Conservation (phyloP, 257 asterid genomes). For the Paraleonurus japonicus region DNA sequence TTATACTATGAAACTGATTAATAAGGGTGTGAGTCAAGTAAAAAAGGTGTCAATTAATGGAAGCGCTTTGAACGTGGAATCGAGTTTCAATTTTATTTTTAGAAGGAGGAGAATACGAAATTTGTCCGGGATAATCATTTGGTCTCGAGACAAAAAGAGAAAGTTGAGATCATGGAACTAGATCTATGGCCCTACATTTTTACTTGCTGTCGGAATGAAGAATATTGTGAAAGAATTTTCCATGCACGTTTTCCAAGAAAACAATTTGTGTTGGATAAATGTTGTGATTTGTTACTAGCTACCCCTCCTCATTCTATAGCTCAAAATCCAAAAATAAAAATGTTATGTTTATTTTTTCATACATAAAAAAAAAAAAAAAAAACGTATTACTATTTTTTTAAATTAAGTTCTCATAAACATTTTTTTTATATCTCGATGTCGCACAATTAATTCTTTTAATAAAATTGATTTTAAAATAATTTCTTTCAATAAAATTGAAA, state of each 20-base stretch:
- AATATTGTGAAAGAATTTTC: not conserved
- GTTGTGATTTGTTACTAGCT: not conserved
- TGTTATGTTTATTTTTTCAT: too few species aligned
- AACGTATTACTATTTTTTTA: too few species aligned
- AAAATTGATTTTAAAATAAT: too few species aligned
- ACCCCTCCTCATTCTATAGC: too few species aligned
- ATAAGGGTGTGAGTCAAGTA: too few species aligned
- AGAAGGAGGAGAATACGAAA: constrained; percentile 14
- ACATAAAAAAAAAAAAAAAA: too few species aligned
- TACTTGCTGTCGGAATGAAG: constrained; percentile 21
- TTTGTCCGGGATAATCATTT: constrained; percentile 12
- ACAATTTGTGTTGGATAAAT: not conserved
- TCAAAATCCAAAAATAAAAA: too few species aligned
- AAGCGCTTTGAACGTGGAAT: constrained; percentile 14
- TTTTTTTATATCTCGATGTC: too few species aligned
- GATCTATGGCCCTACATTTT: constrained; percentile 17
- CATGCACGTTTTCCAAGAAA: constrained; percentile 21
- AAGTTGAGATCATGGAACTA: not conserved
- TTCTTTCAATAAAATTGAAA: too few species aligned
- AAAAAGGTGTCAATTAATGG: not conserved
- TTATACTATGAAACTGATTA: too few species aligned
- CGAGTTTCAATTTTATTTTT: not conserved
- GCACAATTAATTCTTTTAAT: too few species aligned
- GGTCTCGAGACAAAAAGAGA: constrained; percentile 33
- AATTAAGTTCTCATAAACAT: too few species aligned